Conservation (phyloP, 2,329 filamentous ascomycete species). For the Cladophialophora bantiana region DNA sequence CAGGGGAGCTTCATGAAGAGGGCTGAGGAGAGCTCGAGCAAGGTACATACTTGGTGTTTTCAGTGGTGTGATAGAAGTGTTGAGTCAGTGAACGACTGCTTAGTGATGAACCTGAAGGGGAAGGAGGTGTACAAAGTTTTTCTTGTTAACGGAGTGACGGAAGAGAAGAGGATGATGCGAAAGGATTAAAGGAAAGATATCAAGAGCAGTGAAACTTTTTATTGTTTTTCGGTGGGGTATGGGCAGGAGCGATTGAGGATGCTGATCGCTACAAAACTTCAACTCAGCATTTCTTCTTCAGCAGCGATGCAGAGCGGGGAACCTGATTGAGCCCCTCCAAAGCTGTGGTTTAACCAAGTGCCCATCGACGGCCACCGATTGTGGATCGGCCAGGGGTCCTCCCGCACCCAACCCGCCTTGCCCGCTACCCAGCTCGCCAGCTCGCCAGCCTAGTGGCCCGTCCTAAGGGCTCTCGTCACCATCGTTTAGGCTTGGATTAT, state of each 20-base stretch:
- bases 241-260: slow-evolving; percentile 16
- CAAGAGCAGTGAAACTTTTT: slow-evolving; percentile 33
- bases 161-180: slow-evolving; percentile 8
- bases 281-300: slow-evolving; percentile 22
- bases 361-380: slow-evolving; percentile 9
- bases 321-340: slow-evolving; percentile 18
- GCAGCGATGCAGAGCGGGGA: slow-evolving; percentile 16
- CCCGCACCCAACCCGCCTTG: slow-evolving; percentile 7
- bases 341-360: not conserved
- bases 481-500: not conserved
- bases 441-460: not conserved
- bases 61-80: slow-evolving; percentile 30
- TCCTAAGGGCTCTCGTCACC: not conserved
- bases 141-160: slow-evolving; percentile 5
- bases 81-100: slow-evolving; percentile 32
- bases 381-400: slow-evolving; percentile 15
- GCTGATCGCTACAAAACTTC: slow-evolving; percentile 32
- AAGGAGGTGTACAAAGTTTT: slow-evolving; percentile 2
- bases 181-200: slow-evolving; percentile 15
- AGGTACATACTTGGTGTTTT: slow-evolving; percentile 27
- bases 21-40: slow-evolving; percentile 9
- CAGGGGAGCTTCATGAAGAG: slow-evolving; percentile 10
- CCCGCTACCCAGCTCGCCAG: slow-evolving; percentile 3
- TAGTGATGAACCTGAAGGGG: slow-evolving; percentile 19
- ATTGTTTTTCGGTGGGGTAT: slow-evolving; percentile 37